Base-by-base conservation (phyloP, 192 early-diverging fungal genomes). In the Globomyces pollinis-pini region DNA sequence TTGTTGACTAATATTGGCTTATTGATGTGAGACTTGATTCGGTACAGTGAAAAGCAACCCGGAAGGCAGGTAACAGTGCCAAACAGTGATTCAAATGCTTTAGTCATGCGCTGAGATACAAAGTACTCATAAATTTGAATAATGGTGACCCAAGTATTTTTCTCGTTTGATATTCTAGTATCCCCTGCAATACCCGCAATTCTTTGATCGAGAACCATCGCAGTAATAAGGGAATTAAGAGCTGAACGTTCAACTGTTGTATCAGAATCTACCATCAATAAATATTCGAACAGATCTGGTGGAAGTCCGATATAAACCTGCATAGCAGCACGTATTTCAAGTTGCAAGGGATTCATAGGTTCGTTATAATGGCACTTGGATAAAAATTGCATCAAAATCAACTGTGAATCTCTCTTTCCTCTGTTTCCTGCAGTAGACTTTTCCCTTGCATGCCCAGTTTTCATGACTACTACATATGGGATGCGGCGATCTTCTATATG, bases 51-150 rank as follows among this genome's bases (percentile, higher is more conserved):
- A 80, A 96, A 96, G 67, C 93, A 96, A 65, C 92, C 88, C 0
- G 93, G 93, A n/a, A 96, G 68, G 76, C 93, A 96, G 5, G 93
- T 96, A 15, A 96, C 93, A 78, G 89, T 88, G 72, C 93, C 93
- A 81, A 96, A 96, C 28, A 93, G 79, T 0, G 88, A 86, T 75
- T 96, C 93, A 65, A 96, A 96, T 0, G 88, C 88, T 67, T 96
- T 96, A 39, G 81, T 81, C 61, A 94, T 73, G 69, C 93, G 93
- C 69, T 96, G 93, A 38, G 89, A 91, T 54, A 96, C 90, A 67
- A 90, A 94, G 75, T 96, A 96, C 75, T 96, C 93, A 63, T 88
- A 96, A 11, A 96, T 91, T 76, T 75, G 71, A 36, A 75, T 94
- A 87, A 91, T 91, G 1, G 94, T 93, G 43, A 90, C 86, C 91